Evolutionary conservation across 148 eudicot genomes (phyloP).

Genomic region (Rhododendron ovatum): DNA sequence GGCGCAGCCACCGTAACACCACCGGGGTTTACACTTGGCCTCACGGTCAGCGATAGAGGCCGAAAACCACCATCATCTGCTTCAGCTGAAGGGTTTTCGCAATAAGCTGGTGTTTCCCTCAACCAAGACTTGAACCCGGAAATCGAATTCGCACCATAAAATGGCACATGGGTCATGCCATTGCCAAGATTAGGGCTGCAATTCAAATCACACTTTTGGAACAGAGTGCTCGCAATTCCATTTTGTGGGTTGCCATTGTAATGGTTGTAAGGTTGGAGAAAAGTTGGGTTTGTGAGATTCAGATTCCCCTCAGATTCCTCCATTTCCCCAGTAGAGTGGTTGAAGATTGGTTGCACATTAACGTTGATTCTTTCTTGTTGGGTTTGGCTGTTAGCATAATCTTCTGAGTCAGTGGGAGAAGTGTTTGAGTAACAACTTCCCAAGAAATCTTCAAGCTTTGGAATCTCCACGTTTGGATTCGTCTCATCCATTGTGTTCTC

Average conservation of each 20-base stretch:
- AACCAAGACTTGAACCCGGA: slow-evolving; percentile 56
- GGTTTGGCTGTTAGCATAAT: background rate
- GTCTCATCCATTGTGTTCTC: slow-evolving; percentile 12
- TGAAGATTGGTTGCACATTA: slow-evolving; percentile 15
- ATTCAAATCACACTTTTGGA: slow-evolving; percentile 1
- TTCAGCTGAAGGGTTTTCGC: background rate
- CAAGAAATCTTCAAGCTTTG: slow-evolving; percentile 51
- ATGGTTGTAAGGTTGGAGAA: slow-evolving; percentile 5
- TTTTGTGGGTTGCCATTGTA: slow-evolving; percentile 9
- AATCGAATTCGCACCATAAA: slow-evolving; percentile 20
- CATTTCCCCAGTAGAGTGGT: background rate
- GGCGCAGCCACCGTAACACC: background rate
- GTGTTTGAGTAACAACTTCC: slow-evolving; percentile 31
- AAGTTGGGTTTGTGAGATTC: background rate
- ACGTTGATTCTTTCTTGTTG: slow-evolving; percentile 2
- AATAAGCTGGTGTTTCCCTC: slow-evolving; percentile 23
- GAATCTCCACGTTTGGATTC: slow-evolving; percentile 13
- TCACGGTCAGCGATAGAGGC: slow-evolving; percentile 24
- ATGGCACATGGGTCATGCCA: slow-evolving; percentile 15
- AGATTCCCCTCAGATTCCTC: slow-evolving; percentile 8
- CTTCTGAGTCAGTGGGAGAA: slow-evolving; percentile 18
- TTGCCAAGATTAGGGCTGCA: background rate
- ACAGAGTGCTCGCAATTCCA: background rate
- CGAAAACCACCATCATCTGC: background rate
- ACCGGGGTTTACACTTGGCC: background rate